phyloP scores from a whole-genome alignment of 768 basidiomycete species.

The Russula abietina region DNA sequence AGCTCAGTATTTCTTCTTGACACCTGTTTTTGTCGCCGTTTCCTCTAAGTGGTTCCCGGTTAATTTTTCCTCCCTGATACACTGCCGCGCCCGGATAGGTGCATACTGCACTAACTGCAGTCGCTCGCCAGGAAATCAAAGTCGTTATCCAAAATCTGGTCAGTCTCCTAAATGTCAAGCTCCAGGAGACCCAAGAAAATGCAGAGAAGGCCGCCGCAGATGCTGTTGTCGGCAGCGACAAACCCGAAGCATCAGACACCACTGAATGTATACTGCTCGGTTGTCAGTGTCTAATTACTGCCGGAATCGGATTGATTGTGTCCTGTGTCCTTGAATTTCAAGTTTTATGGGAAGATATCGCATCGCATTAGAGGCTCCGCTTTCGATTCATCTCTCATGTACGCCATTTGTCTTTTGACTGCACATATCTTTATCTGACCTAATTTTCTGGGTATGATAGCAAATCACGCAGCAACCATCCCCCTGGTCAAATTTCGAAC shows the following conservation, averaged over 20 bases:
- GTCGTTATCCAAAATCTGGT: slow-evolving; percentile 84
- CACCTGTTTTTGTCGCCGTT: background rate
- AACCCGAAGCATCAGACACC: slow-evolving; percentile 92
- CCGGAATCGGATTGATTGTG: slow-evolving; percentile 89
- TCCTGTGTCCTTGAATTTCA: slow-evolving; percentile 79
- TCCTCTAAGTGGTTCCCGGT: background rate
- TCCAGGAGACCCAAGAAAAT: slow-evolving; percentile 80
- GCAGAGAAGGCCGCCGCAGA: slow-evolving; percentile 63
- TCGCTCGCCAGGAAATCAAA: slow-evolving; percentile 87
- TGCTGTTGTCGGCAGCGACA: slow-evolving; percentile 43
- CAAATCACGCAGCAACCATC: slow-evolving; percentile 95
- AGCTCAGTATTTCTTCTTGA: background rate
- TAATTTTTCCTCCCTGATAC: background rate
- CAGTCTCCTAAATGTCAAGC: slow-evolving; percentile 70
- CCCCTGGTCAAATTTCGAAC: slow-evolving; percentile 98
- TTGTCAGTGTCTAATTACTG: slow-evolving; percentile 79
- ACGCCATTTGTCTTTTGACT: slow-evolving; percentile 24
- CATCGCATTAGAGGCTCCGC: slow-evolving; percentile 76
- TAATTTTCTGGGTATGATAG: slow-evolving; percentile 34
- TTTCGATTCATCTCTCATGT: slow-evolving; percentile 95
- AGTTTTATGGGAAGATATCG: slow-evolving; percentile 94
- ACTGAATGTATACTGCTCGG: slow-evolving; percentile 88
- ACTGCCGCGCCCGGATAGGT: slow-evolving; percentile 84
- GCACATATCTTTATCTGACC: background rate
- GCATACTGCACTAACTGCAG: slow-evolving; percentile 90